Evolutionary conservation across 1,284 basidiomycete species (phyloP), one percentile per base, ranked within the genome.

Genomic region (Ceratorhiza oryzae-sativae): DNA sequence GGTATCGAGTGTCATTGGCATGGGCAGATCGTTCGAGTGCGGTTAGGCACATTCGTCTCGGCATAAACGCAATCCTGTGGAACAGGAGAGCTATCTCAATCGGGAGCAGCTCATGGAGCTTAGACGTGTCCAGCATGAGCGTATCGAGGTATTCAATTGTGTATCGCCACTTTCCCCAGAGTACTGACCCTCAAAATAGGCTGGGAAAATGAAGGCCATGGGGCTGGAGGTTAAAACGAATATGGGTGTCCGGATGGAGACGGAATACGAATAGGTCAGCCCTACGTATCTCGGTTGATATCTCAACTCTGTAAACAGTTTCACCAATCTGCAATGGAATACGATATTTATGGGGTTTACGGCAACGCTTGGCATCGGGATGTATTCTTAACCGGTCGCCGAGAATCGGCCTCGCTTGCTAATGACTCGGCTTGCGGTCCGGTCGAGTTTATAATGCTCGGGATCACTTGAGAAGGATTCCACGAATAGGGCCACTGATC

Each of bases 151-250:
- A 75, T 13, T 6, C 36, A 39, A 13, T 48, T 48, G 46, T 15
- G 12, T 6, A 23, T 6, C 46, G 8, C 4, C 46, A n/a, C n/a
- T 15, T 48, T 18, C 46, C 13, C 25, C 13, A n/a, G n/a, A n/a
- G 46, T 8, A 48, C 25, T 48, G n/a, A 48, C 41, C 20, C 67
- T 62, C 32, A 53, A 70, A 58, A 67, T 60, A 91, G 88, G 88
- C 86, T 56, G 88, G 89, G 15, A 90, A 90, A 79, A 92, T 93
- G 90, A 93, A 93, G 78, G 81, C 88, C 32, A 78, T 94, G 27
- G 92, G 92, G 0, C 91, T 94, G 90, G 90, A 93, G 23, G 83
- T 93, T 60, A 91, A 90, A 77, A 86, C 88, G 77, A 91, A 83
- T 76, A 88, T 92, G 85, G 92, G 91, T 53, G 91, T 93, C 27